Conservation (phyloP, 768 basidiomycete species). For the Leccinum arenicola region DNA sequence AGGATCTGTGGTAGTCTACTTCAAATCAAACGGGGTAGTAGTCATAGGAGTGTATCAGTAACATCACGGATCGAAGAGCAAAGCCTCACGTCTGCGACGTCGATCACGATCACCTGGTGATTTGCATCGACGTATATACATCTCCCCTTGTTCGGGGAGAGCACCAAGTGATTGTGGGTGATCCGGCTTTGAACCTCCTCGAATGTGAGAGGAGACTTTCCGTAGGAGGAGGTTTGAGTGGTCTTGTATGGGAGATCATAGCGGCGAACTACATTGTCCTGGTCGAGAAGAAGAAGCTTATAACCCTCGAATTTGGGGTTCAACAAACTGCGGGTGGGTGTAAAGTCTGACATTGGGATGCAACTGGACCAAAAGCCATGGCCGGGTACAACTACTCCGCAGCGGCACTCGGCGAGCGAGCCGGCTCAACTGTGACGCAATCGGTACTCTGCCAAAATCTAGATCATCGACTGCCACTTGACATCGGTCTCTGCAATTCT, state of each 20-base stretch:
- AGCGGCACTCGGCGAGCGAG: neutral
- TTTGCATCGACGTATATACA: slow-evolving; percentile 70
- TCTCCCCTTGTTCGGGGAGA: slow-evolving; percentile 42
- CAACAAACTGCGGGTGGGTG: slow-evolving; percentile 50
- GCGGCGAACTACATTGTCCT: slow-evolving; percentile 53
- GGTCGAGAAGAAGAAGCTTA: slow-evolving; percentile 60
- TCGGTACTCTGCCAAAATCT: too few relatives aligned
- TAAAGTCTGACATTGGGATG: slow-evolving; percentile 37
- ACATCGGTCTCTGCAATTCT: neutral
- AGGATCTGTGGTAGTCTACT: slow-evolving; percentile 52
- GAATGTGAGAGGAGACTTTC: slow-evolving; percentile 62
- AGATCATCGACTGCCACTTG: neutral
- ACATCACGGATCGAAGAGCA: neutral
- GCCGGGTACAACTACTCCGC: neutral
- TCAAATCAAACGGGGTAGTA: slow-evolving; percentile 13
- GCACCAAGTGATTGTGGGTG: slow-evolving; percentile 75
- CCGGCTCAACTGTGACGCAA: neutral
- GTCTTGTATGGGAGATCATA: slow-evolving; percentile 45
- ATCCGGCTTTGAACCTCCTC: slow-evolving; percentile 84
- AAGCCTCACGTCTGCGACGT: slow-evolving; percentile 53
- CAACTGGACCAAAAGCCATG: neutral
- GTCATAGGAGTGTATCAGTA: slow-evolving; percentile 7
- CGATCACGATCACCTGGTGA: slow-evolving; percentile 57
- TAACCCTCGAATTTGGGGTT: slow-evolving; percentile 89
- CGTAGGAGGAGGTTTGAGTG: slow-evolving; percentile 55